A percentile compares a stretch with the other conserved stretches of the same genome.
Conservation (phyloP, 768 basidiomycete genomes). For the Mycena metata region DNA sequence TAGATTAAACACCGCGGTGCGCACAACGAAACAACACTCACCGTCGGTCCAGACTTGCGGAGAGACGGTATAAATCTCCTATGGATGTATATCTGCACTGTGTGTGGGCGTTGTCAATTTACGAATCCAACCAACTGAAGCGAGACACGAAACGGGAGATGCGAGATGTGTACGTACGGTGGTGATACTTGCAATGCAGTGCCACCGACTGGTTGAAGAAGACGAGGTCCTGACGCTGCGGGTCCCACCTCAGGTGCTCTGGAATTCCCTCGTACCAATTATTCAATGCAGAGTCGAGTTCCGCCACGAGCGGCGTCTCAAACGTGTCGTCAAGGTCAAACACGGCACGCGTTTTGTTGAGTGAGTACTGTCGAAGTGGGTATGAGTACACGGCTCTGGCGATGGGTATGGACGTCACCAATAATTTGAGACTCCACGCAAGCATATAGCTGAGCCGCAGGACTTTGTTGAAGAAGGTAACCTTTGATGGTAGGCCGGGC, state of each 20-base stretch:
- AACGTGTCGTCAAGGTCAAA: background rate
- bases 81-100: slow-evolving; percentile 53
- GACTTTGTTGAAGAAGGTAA: slow-evolving; percentile 57
- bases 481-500: slow-evolving; percentile 50
- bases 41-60: slow-evolving; percentile 49
- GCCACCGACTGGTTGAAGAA: slow-evolving; percentile 70
- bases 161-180: too few species aligned
- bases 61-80: slow-evolving; percentile 82
- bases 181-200: slow-evolving; percentile 60
- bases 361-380: background rate
- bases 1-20: too few species aligned
- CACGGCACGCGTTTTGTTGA: background rate
- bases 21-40: too few species aligned
- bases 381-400: too few species aligned
- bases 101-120: too few species aligned
- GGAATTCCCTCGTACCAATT: background rate
- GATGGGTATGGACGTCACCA: slow-evolving; percentile 54
- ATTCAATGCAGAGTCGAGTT: slow-evolving; percentile 8
- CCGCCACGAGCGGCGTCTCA: background rate
- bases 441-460: slow-evolving; percentile 51
- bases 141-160: too few species aligned
- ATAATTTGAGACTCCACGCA: slow-evolving; percentile 64
- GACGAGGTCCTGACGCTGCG: slow-evolving; percentile 48
- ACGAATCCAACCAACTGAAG: too few species aligned
- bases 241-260: slow-evolving; percentile 57